A percentile compares a stretch with the other conserved stretches of the same genome.
Evolutionary conservation across 2,329 filamentous ascomycete genomes (phyloP).

Genomic region (Cladophialophora bantiana): DNA sequence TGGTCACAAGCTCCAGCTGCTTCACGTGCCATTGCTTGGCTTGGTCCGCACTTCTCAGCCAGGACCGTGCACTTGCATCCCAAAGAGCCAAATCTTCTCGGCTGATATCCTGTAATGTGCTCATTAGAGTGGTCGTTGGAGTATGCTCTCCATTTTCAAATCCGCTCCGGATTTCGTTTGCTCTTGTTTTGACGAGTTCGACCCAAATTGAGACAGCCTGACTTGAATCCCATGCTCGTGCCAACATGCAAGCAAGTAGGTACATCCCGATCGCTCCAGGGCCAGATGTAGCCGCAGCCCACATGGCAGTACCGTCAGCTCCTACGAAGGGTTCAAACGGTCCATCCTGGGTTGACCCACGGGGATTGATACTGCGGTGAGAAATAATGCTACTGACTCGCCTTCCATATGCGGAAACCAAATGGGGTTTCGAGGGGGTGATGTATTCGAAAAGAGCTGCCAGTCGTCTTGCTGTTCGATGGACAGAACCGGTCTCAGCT

Average conservation of each 20-base stretch:
- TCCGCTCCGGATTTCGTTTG: slow-evolving; percentile 20
- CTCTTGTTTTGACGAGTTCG: slow-evolving; percentile 41
- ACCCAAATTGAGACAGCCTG: slow-evolving; percentile 44
- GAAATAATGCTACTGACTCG: slow-evolving; percentile 45
- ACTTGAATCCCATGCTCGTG: slow-evolving; percentile 38
- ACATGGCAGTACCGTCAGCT: slow-evolving; percentile 46
- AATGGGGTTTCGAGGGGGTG: slow-evolving; percentile 44
- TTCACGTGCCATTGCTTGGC: slow-evolving; percentile 30
- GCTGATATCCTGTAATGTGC: slow-evolving; percentile 33
- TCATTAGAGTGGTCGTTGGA: slow-evolving; percentile 11
- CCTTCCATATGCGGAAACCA: slow-evolving; percentile 48
- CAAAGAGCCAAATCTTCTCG: slow-evolving; percentile 45
- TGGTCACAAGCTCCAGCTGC: slow-evolving; percentile 22
- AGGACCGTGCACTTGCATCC: slow-evolving; percentile 50
- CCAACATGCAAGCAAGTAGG: slow-evolving; percentile 46
- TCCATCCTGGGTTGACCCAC: slow-evolving; percentile 17
- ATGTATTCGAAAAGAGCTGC: slow-evolving; percentile 50
- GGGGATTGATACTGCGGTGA: slow-evolving; percentile 18
- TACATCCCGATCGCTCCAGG: slow-evolving; percentile 37
- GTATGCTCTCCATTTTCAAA: slow-evolving; percentile 11
- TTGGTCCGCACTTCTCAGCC: slow-evolving; percentile 47
- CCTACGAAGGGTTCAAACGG: slow-evolving; percentile 43
- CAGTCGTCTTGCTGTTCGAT: slow-evolving; percentile 51
- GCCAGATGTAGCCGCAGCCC: slow-evolving; percentile 50
- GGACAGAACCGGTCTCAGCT: slow-evolving; percentile 49